A percentile compares a stretch with the other conserved stretches of the same genome.
Conservation (phyloP, 768 basidiomycete genomes). For the Boletus sp. region DNA sequence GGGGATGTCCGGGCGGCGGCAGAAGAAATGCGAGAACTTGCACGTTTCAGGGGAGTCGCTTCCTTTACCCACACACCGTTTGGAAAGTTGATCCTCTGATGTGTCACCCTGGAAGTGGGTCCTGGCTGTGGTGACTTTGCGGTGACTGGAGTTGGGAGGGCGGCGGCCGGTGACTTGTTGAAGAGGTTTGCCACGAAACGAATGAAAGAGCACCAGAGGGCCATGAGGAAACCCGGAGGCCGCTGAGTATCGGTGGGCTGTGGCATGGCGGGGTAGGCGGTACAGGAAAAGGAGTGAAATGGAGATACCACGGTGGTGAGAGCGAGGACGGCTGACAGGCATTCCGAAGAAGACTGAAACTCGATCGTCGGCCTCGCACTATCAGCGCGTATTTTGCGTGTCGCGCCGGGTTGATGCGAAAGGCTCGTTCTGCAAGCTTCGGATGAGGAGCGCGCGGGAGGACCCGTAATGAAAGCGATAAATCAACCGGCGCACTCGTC, state of each 20-base stretch:
- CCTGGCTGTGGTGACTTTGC: neutral
- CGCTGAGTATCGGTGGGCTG: neutral
- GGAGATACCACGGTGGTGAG: neutral
- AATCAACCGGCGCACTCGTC: constrained; percentile 5
- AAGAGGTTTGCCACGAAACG: constrained; percentile 13
- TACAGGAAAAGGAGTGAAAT: neutral
- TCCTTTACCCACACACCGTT: neutral
- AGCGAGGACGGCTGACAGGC: constrained; percentile 3
- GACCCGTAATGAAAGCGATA: neutral
- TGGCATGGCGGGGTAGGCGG: constrained; percentile 1
- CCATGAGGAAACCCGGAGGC: constrained; percentile 8
- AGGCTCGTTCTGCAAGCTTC: neutral
- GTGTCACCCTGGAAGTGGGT: constrained; percentile 4
- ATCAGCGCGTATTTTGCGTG: constrained; percentile 8
- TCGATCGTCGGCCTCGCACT: constrained; percentile 20
- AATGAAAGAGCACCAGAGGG: constrained; percentile 17
- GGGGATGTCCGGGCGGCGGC: neutral
- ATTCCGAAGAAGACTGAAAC: too few species aligned
- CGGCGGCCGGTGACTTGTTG: constrained; percentile 4
- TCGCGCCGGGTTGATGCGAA: neutral
- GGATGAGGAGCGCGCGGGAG: neutral
- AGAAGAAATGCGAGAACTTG: constrained; percentile 3
- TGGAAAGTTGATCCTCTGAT: neutral
- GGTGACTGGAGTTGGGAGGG: constrained; percentile 21
- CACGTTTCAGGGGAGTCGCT: constrained; percentile 12